These are phyloP conservation scores for Acanthochlamys bracteata DNA, from an alignment of 106 monocot genomes.

Conservation along the genomic window DNA sequence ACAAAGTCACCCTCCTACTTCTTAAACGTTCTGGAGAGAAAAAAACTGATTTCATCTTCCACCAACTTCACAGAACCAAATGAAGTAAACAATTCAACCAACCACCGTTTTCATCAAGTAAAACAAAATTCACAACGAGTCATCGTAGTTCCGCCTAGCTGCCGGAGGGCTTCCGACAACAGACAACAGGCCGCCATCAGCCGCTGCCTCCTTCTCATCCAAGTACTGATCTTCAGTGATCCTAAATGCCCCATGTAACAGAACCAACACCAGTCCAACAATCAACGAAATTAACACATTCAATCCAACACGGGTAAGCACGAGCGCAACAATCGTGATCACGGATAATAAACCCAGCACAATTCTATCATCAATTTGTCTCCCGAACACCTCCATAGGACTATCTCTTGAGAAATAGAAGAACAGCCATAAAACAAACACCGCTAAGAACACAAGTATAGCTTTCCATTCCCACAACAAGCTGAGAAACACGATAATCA, in stretches of 20 bases:
- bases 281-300: conserved; percentile 47
- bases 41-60: too few relatives aligned
- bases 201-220: conserved; percentile 32
- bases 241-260: conserved; percentile 49
- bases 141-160: too few relatives aligned
- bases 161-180: conserved; percentile 1
- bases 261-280: conserved; percentile 43
- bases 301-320: conserved; percentile 48
- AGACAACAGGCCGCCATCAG: conserved; percentile 35
- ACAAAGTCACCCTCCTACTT: too few relatives aligned
- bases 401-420: conserved; percentile 68
- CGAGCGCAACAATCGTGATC: conserved; percentile 52
- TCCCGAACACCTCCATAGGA: conserved; percentile 44
- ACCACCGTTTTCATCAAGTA: too few relatives aligned
- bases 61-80: too few relatives aligned
- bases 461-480: conserved; percentile 76
- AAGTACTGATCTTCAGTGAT: conserved; percentile 39
- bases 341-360: conserved; percentile 43
- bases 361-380: conserved; percentile 35
- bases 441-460: conserved; percentile 42
- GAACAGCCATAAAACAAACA: conserved; percentile 50
- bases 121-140: too few relatives aligned
- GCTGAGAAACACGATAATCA: conserved; percentile 53
- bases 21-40: too few relatives aligned
- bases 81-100: too few relatives aligned